These are phyloP conservation scores for Penicillium daleae DNA, from an alignment of 495 filamentous ascomycete genomes.

Conservation along the genomic window DNA sequence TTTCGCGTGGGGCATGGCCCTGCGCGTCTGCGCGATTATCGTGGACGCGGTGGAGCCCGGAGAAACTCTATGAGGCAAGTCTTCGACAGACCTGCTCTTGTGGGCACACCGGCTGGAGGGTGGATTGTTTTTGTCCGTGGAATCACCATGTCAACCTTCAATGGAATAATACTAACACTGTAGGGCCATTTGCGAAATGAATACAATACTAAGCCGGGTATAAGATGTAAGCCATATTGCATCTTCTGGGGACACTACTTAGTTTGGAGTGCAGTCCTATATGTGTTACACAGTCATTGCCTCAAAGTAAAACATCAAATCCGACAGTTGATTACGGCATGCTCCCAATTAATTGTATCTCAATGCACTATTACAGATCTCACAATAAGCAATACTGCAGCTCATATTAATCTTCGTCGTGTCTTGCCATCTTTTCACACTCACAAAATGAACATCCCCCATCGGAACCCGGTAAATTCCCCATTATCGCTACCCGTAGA, in stretches of 20 bases:
- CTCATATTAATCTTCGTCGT: not conserved
- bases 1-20: not conserved
- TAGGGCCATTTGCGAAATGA: too few species aligned
- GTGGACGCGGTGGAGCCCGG: not conserved
- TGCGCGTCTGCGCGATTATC: slow-evolving; percentile 3
- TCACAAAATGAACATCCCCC: not conserved
- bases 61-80: slow-evolving; percentile 8
- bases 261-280: too few species aligned
- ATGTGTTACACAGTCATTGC: not conserved
- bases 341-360: too few species aligned
- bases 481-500: not conserved
- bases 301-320: not conserved
- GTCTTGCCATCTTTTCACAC: not conserved
- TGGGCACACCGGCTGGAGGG: not conserved
- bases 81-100: slow-evolving; percentile 8
- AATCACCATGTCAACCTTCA: not conserved
- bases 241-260: too few species aligned
- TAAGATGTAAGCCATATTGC: too few species aligned
- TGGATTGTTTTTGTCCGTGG: not conserved
- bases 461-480: slow-evolving; percentile 1
- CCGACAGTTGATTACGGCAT: too few species aligned
- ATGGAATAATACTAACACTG: not conserved
- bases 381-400: not conserved
- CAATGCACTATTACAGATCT: not conserved
- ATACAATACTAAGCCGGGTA: too few species aligned